These are phyloP conservation scores for Talaromyces sp. DNA, from an alignment of 2,329 filamentous ascomycete genomes.

Conservation along the genomic window DNA sequence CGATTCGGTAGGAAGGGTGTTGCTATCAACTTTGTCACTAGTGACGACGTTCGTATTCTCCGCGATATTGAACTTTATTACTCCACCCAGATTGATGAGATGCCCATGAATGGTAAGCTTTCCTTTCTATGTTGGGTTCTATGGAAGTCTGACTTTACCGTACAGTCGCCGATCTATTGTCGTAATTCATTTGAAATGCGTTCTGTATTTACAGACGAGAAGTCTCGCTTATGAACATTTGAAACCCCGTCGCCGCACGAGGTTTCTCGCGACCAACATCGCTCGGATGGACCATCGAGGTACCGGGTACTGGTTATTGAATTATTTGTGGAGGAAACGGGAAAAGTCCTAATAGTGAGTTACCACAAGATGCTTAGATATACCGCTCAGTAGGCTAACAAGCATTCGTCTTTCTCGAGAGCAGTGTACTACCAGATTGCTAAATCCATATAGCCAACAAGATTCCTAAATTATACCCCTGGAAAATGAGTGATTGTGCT, in stretches of 20 bases:
- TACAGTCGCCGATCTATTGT: constrained; percentile 26
- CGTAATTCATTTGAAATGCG: constrained; percentile 50
- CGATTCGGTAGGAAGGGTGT: constrained; percentile 97
- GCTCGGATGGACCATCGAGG: not conserved
- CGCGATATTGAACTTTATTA: constrained; percentile 97
- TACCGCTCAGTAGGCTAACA: not conserved
- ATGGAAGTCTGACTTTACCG: constrained; percentile 6
- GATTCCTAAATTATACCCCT: not conserved
- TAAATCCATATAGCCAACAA: constrained; percentile 7
- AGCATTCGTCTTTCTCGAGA: not conserved
- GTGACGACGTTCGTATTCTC: constrained; percentile 94
- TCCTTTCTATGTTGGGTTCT: too few species aligned
- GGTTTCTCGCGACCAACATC: not conserved
- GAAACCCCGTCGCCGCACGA: not conserved
- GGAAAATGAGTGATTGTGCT: not conserved
- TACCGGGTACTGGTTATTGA: constrained; percentile 18
- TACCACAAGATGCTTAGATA: constrained; percentile 6
- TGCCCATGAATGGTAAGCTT: constrained; percentile 88
- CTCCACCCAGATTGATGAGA: constrained; percentile 95
- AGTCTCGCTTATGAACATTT: not conserved
- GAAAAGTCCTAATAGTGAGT: constrained; percentile 16
- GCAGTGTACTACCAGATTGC: constrained; percentile 11
- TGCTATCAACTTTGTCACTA: constrained; percentile 98
- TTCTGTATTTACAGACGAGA: constrained; percentile 34
- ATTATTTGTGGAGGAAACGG: constrained; percentile 19